Evolutionary conservation across 208 protist genomes (phyloP).

Genomic region (Trichomonas gallinae): DNA sequence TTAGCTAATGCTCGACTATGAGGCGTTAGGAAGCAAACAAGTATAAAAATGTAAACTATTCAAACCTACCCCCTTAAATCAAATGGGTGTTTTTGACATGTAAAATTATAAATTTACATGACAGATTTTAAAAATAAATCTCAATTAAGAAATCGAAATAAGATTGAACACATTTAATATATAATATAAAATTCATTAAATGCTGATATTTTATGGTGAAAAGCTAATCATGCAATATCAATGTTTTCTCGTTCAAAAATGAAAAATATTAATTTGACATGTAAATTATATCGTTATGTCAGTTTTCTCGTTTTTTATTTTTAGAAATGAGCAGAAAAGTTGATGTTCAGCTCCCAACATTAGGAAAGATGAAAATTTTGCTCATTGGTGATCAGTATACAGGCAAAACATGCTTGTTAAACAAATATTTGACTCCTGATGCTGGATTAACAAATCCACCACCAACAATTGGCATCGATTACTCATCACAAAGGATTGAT

Average conservation of each 20-base stretch:
- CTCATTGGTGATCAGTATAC: not conserved
- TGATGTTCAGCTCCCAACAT: not conserved
- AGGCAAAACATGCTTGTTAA: not conserved
- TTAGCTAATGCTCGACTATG: no score
- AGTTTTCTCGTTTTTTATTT: not conserved
- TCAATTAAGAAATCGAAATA: no score
- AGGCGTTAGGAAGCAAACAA: no score
- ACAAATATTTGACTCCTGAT: not conserved
- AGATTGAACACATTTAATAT: no score
- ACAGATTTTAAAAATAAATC: no score
- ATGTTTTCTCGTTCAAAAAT: not conserved
- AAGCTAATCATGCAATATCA: not conserved
- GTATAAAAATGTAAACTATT: no score
- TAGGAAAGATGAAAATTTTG: slow-evolving; percentile 17
- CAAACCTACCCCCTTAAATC: no score
- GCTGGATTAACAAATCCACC: not conserved
- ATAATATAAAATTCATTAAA: no score
- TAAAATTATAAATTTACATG: no score
- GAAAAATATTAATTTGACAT: not conserved
- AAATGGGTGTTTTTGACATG: no score
- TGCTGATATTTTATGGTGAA: not conserved
- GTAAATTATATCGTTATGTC: not conserved
- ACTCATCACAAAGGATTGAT: not conserved
- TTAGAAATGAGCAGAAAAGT: not conserved
- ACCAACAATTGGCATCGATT: slow-evolving; percentile 18